phyloP scores from a whole-genome alignment of 1,139 yeast genomes.

The Oligophagozyma castellii region DNA sequence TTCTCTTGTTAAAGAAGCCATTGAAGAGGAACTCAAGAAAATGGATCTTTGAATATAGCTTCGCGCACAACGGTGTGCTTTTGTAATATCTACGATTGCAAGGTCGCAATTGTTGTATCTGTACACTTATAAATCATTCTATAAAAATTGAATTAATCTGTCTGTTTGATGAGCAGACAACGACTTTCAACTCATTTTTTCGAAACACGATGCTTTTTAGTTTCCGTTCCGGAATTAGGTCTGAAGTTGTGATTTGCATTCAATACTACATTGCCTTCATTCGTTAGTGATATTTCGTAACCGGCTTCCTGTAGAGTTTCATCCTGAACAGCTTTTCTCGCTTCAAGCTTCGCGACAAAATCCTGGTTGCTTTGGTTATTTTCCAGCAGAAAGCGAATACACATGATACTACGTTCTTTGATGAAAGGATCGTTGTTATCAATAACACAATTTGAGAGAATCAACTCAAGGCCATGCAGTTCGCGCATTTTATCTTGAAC shows the following conservation, averaged over 20 bases:
- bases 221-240: too few species aligned
- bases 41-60: conserved; percentile 28
- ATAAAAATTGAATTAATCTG: too few species aligned
- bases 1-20: conserved; percentile 58
- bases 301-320: conserved; percentile 43
- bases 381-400: conserved; percentile 54
- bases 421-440: conserved; percentile 84
- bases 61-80: too few species aligned
- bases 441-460: conserved; percentile 69
- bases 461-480: conserved; percentile 52
- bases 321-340: conserved; percentile 37
- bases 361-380: conserved; percentile 57
- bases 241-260: conserved; percentile 17
- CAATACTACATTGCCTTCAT: conserved; percentile 37
- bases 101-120: too few species aligned
- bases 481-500: conserved; percentile 59
- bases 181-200: too few species aligned
- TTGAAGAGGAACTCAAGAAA: conserved; percentile 51
- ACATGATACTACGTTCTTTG: conserved; percentile 71
- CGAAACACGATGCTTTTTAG: too few species aligned
- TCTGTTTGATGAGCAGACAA: too few species aligned
- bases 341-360: conserved; percentile 54
- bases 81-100: too few species aligned
- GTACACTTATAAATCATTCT: too few species aligned
- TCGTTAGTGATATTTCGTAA: conserved; percentile 40